Conservation (phyloP, 1,284 basidiomycete species). For the Irpex rosettiformis region DNA sequence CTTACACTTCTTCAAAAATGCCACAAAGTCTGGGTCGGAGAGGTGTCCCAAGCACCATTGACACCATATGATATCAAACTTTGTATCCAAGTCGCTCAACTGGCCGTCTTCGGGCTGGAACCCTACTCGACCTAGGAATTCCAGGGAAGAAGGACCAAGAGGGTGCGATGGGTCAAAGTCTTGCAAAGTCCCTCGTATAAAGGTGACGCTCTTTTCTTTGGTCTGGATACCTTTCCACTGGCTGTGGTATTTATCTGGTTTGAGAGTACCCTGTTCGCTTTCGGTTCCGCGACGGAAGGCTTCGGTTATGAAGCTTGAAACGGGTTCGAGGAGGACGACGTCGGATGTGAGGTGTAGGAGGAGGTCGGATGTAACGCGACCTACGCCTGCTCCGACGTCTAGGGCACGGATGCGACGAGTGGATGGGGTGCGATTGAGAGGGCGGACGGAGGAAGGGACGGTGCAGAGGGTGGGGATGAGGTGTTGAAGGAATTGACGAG, state of each 20-base stretch:
- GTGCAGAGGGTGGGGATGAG: slow-evolving; percentile 76
- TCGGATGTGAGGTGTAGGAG: slow-evolving; percentile 83
- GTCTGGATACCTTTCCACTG: slow-evolving; percentile 71
- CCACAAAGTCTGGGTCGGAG: slow-evolving; percentile 70
- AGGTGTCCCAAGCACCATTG: slow-evolving; percentile 96
- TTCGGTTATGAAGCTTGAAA: slow-evolving; percentile 70
- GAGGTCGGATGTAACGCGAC: slow-evolving; percentile 83
- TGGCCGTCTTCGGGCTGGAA: slow-evolving; percentile 34
- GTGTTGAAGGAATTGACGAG: slow-evolving; percentile 80
- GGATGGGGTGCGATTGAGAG: slow-evolving; percentile 23
- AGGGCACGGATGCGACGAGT: slow-evolving; percentile 63
- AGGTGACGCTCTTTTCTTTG: slow-evolving; percentile 72
- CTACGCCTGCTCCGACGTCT: slow-evolving; percentile 90
- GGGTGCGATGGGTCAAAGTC: slow-evolving; percentile 65
- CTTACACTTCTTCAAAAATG: slow-evolving; percentile 67
- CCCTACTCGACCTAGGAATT: slow-evolving; percentile 56
- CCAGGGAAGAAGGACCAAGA: slow-evolving; percentile 31
- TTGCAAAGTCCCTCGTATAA: slow-evolving; percentile 78
- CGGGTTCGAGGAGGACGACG: slow-evolving; percentile 87
- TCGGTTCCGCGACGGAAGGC: slow-evolving; percentile 54
- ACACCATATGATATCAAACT: slow-evolving; percentile 86
- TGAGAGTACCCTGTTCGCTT: slow-evolving; percentile 24
- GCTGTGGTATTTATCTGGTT: slow-evolving; percentile 12
- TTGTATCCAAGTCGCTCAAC: slow-evolving; percentile 32
- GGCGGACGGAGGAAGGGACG: slow-evolving; percentile 64